Conservation (phyloP, 306 rosid species). For the Fragaria nilgerrensis region DNA sequence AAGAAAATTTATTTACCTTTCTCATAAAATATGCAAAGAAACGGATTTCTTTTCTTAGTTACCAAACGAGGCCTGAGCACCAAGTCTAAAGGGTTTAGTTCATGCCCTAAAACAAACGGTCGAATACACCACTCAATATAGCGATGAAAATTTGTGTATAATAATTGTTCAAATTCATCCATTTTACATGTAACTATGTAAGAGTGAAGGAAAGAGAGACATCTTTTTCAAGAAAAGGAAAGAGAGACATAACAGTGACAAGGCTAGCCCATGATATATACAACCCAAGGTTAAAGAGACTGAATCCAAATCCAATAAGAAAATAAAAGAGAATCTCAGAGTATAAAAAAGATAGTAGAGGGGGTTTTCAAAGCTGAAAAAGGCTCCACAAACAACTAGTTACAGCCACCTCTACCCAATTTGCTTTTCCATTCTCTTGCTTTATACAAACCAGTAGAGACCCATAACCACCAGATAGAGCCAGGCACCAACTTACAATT, state of each 20-base stretch:
- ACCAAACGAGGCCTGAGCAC: no score
- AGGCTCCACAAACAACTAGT: conserved; percentile 23
- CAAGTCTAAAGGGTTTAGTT: no score
- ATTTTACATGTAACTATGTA: no score
- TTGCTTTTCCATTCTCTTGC: conserved; percentile 35
- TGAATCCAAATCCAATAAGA: conserved; percentile 26
- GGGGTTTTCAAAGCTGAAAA: background rate
- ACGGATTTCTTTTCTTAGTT: no score
- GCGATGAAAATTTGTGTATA: no score
- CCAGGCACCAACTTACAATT: conserved; percentile 34
- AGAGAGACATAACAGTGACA: background rate
- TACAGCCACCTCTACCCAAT: conserved; percentile 61
- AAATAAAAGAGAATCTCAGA: conserved; percentile 10
- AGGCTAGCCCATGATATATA: background rate
- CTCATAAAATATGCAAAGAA: no score
- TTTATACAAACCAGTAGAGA: conserved; percentile 39
- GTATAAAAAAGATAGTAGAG: conserved; percentile 12
- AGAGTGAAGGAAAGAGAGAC: no score
- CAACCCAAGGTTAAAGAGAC: conserved; percentile 5
- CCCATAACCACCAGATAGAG: conserved; percentile 31
- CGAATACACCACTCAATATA: no score
- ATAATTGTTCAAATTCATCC: no score
- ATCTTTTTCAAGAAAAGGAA: no score
- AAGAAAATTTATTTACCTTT: no score
- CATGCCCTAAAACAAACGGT: no score